These are phyloP conservation scores for Rhizoclosmatium globosum DNA, from an alignment of 192 early-diverging fungal genomes.

Conservation along the genomic window DNA sequence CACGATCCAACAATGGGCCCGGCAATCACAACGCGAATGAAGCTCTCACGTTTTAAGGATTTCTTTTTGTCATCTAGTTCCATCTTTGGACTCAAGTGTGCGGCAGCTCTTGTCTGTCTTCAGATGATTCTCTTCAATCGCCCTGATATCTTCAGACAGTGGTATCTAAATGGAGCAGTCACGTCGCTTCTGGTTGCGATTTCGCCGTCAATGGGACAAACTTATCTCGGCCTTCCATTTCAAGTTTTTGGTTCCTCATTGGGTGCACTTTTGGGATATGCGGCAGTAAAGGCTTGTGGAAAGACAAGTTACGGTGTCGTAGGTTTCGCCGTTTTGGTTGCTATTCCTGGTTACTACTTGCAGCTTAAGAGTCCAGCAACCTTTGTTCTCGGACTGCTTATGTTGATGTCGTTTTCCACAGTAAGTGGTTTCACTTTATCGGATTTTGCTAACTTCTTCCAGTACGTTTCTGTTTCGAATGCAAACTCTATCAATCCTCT, in stretches of 20 bases:
- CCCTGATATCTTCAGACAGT: constrained; percentile 23
- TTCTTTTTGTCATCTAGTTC: constrained; percentile 26
- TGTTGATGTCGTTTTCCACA: constrained; percentile 26
- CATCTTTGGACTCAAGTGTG: constrained; percentile 29
- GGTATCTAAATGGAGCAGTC: constrained; percentile 26
- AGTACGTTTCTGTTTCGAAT: constrained; percentile 12
- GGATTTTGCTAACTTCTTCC: neutral
- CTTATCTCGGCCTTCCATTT: constrained; percentile 30
- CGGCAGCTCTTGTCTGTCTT: constrained; percentile 16
- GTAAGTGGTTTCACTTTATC: constrained; percentile 1
- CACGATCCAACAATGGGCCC: neutral
- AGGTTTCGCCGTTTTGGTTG: constrained; percentile 22
- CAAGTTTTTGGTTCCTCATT: constrained; percentile 31
- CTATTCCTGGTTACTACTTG: constrained; percentile 19
- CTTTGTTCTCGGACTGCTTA: constrained; percentile 34
- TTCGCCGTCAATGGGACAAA: constrained; percentile 36
- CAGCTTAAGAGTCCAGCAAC: neutral
- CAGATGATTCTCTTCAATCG: constrained; percentile 12
- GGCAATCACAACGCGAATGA: neutral
- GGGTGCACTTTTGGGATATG: constrained; percentile 15
- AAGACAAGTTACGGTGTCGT: neutral
- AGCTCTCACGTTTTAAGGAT: constrained; percentile 1
- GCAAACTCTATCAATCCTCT: constrained; percentile 8
- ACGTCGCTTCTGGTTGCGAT: constrained; percentile 31
- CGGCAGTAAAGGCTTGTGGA: constrained; percentile 18